Conservation (phyloP, 2,329 filamentous ascomycete species). For the Aphanocladium album region DNA sequence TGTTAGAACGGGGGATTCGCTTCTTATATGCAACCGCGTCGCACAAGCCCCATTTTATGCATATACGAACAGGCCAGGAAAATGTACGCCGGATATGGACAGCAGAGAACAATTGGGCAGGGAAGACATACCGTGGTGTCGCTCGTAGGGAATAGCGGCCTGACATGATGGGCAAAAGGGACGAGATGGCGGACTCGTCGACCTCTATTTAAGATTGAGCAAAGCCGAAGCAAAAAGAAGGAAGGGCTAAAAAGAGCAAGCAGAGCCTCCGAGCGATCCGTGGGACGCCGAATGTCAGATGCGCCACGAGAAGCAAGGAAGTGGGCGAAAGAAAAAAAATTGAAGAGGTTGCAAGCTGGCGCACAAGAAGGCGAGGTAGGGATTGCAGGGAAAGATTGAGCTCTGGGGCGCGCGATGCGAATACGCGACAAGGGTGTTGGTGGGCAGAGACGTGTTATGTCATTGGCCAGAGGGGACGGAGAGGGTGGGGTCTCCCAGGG, state of each 20-base stretch:
- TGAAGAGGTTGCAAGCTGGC: neutral
- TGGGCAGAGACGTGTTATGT: conserved; percentile 1
- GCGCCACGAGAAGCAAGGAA: conserved; percentile 9
- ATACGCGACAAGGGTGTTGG: conserved; percentile 2
- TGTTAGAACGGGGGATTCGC: neutral
- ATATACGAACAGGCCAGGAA: neutral
- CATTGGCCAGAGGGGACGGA: neutral
- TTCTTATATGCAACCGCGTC: neutral
- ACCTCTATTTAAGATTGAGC: conserved; percentile 4
- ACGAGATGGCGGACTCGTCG: neutral
- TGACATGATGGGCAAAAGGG: conserved; percentile 25
- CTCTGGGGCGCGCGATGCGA: conserved; percentile 8
- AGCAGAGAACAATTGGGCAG: neutral
- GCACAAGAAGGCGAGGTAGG: neutral
- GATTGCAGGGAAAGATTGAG: conserved; percentile 3
- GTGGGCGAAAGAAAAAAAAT: neutral
- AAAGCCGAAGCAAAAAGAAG: neutral
- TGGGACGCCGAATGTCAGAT: conserved; percentile 6
- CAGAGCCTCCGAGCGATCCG: conserved; percentile 9
- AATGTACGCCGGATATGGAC: neutral
- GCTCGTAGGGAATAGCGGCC: conserved; percentile 34
- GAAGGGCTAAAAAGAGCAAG: neutral
- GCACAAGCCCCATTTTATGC: neutral
- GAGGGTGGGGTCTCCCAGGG: neutral
- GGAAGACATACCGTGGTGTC: conserved; percentile 30